Evolutionary conservation across 768 basidiomycete genomes (phyloP).

Genomic region (Porphyrellus cyaneotinctus): DNA sequence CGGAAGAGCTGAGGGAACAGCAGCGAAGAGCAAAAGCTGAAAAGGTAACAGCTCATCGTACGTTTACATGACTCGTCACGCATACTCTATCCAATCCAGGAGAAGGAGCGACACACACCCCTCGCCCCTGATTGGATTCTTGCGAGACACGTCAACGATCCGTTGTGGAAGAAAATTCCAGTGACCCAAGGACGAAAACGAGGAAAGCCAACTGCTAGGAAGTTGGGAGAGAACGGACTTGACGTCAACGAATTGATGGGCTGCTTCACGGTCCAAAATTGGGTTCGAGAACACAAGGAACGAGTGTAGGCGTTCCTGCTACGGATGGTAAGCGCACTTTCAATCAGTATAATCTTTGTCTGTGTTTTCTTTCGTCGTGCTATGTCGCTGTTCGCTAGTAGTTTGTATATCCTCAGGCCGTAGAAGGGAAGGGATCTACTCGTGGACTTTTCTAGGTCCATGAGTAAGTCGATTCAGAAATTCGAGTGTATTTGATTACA

Average conservation of each 20-base stretch:
- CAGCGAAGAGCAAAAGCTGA: slow-evolving; percentile 10
- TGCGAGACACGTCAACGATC: slow-evolving; percentile 17
- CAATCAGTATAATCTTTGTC: too few relatives aligned
- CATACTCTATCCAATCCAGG: too few relatives aligned
- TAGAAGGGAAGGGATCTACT: too few relatives aligned
- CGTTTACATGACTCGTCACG: not conserved
- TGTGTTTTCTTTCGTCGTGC: too few relatives aligned
- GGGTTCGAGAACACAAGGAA: slow-evolving; percentile 13
- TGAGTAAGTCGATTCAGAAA: too few relatives aligned
- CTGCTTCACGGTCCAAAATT: slow-evolving; percentile 13
- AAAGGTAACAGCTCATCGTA: slow-evolving; percentile 13
- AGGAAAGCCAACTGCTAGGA: slow-evolving; percentile 14
- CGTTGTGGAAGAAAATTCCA: slow-evolving; percentile 11
- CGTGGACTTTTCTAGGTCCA: too few relatives aligned
- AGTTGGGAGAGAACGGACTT: slow-evolving; percentile 11
- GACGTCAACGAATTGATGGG: slow-evolving; percentile 16
- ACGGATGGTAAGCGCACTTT: too few relatives aligned
- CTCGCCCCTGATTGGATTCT: slow-evolving; percentile 27
- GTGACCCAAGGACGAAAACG: slow-evolving; percentile 6
- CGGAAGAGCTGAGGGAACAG: slow-evolving; percentile 25
- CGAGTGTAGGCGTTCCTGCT: not conserved
- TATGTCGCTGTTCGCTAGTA: too few relatives aligned
- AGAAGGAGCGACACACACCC: slow-evolving; percentile 13
- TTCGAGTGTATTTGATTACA: too few relatives aligned
- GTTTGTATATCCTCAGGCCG: too few relatives aligned